These are phyloP conservation scores for Neolentinus lepideus DNA, from an alignment of 1,284 basidiomycete genomes.

Conservation along the genomic window DNA sequence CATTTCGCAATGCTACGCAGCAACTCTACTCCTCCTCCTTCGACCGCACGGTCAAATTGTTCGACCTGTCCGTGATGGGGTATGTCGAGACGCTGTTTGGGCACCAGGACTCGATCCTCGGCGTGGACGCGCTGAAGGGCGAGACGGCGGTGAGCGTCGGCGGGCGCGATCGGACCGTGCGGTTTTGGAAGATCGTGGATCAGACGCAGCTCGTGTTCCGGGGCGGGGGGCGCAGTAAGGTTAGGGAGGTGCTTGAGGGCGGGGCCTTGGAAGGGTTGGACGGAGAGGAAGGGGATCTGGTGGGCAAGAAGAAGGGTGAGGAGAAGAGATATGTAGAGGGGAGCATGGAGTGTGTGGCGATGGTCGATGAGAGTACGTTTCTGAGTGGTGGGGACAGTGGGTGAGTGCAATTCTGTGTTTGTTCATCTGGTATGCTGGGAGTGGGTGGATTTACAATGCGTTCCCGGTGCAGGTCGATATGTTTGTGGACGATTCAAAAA, in stretches of 20 bases:
- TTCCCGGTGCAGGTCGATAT: slow-evolving; percentile 62
- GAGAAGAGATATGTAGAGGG: slow-evolving; percentile 76
- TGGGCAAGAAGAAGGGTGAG: slow-evolving; percentile 30
- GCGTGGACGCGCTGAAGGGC: slow-evolving; percentile 73
- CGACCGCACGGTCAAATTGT: slow-evolving; percentile 90
- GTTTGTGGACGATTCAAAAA: slow-evolving; percentile 89
- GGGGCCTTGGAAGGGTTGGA: slow-evolving; percentile 48
- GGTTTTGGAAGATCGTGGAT: slow-evolving; percentile 97
- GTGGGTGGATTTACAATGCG: no score
- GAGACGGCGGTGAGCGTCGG: slow-evolving; percentile 88
- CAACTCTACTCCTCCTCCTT: slow-evolving; percentile 87
- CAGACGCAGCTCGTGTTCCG: slow-evolving; percentile 95
- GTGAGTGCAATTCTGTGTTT: slow-evolving; percentile 36
- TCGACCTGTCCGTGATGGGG: slow-evolving; percentile 78
- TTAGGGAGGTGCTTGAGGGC: slow-evolving; percentile 78
- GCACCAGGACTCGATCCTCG: slow-evolving; percentile 86
- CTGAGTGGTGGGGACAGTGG: slow-evolving; percentile 94
- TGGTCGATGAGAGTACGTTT: slow-evolving; percentile 93
- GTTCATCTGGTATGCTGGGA: slow-evolving; percentile 4
- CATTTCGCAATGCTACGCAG: slow-evolving; percentile 79
- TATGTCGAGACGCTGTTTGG: slow-evolving; percentile 98
- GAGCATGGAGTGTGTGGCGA: slow-evolving; percentile 85
- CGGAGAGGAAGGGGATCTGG: slow-evolving; percentile 24
- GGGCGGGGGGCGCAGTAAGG: slow-evolving; percentile 78
- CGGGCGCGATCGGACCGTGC: slow-evolving; percentile 83